Percentiles rank a stretch among this genome's conserved stretches.
Evolutionary conservation across 2,329 filamentous ascomycete species (phyloP).

Genomic region (Aschersonia sp.): DNA sequence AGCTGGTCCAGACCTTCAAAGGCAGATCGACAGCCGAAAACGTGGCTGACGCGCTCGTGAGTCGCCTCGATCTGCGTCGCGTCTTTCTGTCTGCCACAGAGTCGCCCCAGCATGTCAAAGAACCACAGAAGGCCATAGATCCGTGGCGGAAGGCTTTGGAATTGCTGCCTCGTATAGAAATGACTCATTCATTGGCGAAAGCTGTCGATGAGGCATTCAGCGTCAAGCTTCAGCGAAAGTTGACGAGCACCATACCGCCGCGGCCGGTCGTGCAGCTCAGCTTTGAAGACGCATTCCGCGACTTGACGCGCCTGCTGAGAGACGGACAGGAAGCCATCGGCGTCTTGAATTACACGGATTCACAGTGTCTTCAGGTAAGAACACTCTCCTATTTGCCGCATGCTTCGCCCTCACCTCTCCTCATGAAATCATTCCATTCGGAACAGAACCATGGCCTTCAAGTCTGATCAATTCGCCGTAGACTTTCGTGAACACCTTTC

Average conservation of each 20-base stretch:
- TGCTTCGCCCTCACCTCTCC: too few relatives aligned
- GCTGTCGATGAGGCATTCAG: constrained; percentile 71
- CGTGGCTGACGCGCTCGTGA: constrained; percentile 40
- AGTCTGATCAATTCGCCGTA: constrained; percentile 14
- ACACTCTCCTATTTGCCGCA: too few relatives aligned
- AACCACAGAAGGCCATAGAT: constrained; percentile 30
- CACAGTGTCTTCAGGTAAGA: constrained; percentile 55
- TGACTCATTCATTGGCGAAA: constrained; percentile 46
- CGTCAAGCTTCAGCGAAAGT: constrained; percentile 73
- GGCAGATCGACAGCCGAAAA: constrained; percentile 21
- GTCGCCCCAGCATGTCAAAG: constrained; percentile 27
- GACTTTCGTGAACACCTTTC: constrained; percentile 62
- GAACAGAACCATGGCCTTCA: not conserved
- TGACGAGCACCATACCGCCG: constrained; percentile 89
- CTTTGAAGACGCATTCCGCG: constrained; percentile 55
- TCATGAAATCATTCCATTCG: not conserved
- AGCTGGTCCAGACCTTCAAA: constrained; percentile 29
- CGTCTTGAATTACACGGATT: constrained; percentile 52
- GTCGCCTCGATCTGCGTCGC: constrained; percentile 52
- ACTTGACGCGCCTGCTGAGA: constrained; percentile 55
- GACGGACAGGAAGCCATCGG: constrained; percentile 58
- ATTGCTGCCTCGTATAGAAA: constrained; percentile 40
- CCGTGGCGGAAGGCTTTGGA: constrained; percentile 36
- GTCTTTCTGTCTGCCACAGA: constrained; percentile 43
- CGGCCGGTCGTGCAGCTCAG: constrained; percentile 71